phyloP scores from a whole-genome alignment of 257 asterid species.

The Salvia miltiorrhiza region DNA sequence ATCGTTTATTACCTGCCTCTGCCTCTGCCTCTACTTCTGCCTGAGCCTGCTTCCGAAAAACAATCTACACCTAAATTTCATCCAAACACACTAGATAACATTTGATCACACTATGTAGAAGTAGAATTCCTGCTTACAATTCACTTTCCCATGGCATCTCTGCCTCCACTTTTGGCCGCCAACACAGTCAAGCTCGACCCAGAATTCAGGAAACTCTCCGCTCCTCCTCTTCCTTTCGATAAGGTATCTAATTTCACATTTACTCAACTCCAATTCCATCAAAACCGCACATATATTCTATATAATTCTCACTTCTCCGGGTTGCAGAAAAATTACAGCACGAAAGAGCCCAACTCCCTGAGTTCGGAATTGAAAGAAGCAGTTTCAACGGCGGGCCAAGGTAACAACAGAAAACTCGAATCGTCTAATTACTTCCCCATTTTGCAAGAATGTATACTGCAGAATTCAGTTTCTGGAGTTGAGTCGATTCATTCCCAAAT shows the following conservation, averaged over 20 bases:
- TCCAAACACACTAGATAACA: constrained; percentile 55
- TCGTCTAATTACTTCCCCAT: constrained; percentile 60
- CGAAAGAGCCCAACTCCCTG: constrained; percentile 37
- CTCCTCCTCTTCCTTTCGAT: constrained; percentile 49
- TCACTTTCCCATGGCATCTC: constrained; percentile 65
- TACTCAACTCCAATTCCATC: neutral
- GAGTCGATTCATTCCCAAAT: constrained; percentile 65
- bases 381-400: constrained; percentile 32
- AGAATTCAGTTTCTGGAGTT: constrained; percentile 41
- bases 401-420: constrained; percentile 37
- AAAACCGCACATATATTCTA: neutral
- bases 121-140: constrained; percentile 6
- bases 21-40: too few species aligned
- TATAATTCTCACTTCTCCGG: constrained; percentile 2
- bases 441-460: constrained; percentile 61
- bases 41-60: neutral
- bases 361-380: constrained; percentile 50
- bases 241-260: constrained; percentile 40
- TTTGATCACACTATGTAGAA: constrained; percentile 9
- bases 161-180: constrained; percentile 58
- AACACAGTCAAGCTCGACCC: constrained; percentile 65
- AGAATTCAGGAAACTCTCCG: constrained; percentile 45
- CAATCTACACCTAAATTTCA: constrained; percentile 34
- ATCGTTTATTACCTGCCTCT: constrained; percentile 10
- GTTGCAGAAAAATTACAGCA: constrained; percentile 38